Evolutionary conservation across 75 land plant species (phyloP), one percentile per base, ranked within the genome.

Genomic region (Pseudotsuga menziesii): DNA sequence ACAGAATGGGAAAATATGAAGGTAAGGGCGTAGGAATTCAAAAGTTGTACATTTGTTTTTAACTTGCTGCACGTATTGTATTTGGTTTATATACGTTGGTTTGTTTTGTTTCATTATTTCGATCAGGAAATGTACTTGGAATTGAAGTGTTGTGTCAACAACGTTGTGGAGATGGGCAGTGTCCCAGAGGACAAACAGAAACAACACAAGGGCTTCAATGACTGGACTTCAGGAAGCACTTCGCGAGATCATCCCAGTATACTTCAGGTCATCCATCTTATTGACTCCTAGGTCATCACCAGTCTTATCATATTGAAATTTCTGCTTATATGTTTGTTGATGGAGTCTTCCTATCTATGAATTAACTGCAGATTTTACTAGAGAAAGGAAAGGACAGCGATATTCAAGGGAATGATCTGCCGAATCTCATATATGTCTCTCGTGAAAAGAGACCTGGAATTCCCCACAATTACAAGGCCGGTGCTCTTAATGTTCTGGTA

Each of bases 401-500:
- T 41, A 16, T 64, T 3, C 36, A 64, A 1, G 88, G 84, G 11
- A 23, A 77, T 69, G 61, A 67, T 1, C 36, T 88, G 64, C 88
- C 90, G 2, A 85, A 80, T 41, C 80, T 88, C 12, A 67, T 88
- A 4, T 88, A 88, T 61, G 71, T 88, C 12, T 83, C 90, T 17
- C 69, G 39, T 14, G 69, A 64, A 16, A 64, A 64, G 5, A 15
- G 69, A 32, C 39, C 69, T 16, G 70, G 57, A 26, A 52, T 36
- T 27, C 80, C 77, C 26, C 90, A 88, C 74, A 78, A 86, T 58
- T 87, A 83, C 75, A 88, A 88, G 74, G 90, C 90, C 25, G 90
- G 90, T 27, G 90, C 90, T 25, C 82, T 83, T 77, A 89, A 89
- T 61, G 91, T 81, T 58, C 48, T 86, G 79, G 91, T 89, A 83